A percentile compares a stretch with the other conserved stretches of the same genome.
Conservation (phyloP, 169 alveolate species). For the Besnoitia besnoiti region DNA sequence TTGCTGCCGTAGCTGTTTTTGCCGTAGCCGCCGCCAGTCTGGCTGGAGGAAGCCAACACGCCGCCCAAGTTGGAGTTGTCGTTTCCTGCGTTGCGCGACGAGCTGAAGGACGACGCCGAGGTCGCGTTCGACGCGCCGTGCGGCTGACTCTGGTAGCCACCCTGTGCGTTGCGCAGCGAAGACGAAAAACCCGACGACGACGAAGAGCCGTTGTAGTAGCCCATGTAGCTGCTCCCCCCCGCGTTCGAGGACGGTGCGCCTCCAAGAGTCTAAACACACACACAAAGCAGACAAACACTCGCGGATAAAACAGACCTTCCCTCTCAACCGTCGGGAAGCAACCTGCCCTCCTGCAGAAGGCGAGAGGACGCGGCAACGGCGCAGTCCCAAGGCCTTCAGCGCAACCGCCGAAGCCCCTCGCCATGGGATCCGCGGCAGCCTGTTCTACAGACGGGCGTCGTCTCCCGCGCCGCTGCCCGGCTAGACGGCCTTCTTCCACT, state of each 20-base stretch:
- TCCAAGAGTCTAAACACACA: neutral
- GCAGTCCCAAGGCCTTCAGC: no score
- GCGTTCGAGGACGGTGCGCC: neutral
- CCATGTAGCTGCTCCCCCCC: neutral
- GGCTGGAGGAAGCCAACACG: neutral
- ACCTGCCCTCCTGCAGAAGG: neutral
- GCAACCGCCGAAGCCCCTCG: no score
- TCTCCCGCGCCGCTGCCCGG: no score
- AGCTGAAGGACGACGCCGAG: neutral
- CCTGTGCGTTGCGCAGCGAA: neutral
- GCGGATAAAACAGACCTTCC: neutral
- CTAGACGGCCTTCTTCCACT: no score
- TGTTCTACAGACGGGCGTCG: no score
- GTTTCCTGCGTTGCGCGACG: no score
- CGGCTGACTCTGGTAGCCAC: neutral
- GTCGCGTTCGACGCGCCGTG: neutral
- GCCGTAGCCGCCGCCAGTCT: neutral
- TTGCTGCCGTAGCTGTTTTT: neutral
- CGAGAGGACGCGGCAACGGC: no score
- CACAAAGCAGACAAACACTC: neutral
- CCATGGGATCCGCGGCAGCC: no score
- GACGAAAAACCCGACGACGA: neutral
- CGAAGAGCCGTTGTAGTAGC: conserved; percentile 1
- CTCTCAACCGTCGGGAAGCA: neutral
- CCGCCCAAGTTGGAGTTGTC: neutral